Conservation (phyloP, 2,329 filamentous ascomycete species). For the Phaeosphaeria sp. region DNA sequence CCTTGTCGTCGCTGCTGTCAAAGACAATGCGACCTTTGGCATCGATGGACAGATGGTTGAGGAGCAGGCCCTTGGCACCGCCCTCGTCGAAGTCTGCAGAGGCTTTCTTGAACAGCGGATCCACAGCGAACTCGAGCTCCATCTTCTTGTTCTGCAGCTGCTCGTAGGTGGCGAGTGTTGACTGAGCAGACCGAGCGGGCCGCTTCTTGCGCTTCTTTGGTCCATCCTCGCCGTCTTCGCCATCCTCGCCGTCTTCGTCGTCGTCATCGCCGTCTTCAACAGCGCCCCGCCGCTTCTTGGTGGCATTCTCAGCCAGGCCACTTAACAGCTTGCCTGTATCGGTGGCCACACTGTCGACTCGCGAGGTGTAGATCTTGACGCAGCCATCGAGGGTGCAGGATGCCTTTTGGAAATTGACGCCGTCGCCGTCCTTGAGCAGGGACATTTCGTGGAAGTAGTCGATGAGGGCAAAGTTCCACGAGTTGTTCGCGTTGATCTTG, state of each 20-base stretch:
- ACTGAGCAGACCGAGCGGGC: constrained; percentile 83
- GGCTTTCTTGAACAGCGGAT: constrained; percentile 98
- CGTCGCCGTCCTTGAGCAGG: constrained; percentile 90
- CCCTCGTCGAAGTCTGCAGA: constrained; percentile 98
- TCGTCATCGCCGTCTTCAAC: constrained; percentile 45
- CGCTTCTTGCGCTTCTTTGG: constrained; percentile 75
- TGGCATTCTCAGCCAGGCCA: constrained; percentile 85
- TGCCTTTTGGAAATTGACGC: constrained; percentile 98
- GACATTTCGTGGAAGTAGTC: constrained; percentile 99
- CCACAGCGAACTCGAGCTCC: constrained; percentile 93
- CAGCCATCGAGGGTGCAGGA: constrained; percentile 97
- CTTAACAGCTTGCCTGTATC: constrained; percentile 95
- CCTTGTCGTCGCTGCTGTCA: constrained; percentile 90
- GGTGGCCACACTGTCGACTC: constrained; percentile 96
- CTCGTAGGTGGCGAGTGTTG: constrained; percentile 88
- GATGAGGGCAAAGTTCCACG: constrained; percentile 99
- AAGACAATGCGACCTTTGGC: constrained; percentile 92
- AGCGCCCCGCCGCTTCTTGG: constrained; percentile 57
- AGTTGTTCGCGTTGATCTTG: constrained; percentile 93
- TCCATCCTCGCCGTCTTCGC: constrained; percentile 64
- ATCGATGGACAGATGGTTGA: constrained; percentile 98
- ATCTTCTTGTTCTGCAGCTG: constrained; percentile 95
- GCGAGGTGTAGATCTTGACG: constrained; percentile 98
- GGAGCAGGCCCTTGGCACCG: constrained; percentile 89
- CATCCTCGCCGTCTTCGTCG: constrained; percentile 71